These are phyloP conservation scores for Solanum rostratum DNA, from an alignment of 257 asterid genomes.

Conservation along the genomic window DNA sequence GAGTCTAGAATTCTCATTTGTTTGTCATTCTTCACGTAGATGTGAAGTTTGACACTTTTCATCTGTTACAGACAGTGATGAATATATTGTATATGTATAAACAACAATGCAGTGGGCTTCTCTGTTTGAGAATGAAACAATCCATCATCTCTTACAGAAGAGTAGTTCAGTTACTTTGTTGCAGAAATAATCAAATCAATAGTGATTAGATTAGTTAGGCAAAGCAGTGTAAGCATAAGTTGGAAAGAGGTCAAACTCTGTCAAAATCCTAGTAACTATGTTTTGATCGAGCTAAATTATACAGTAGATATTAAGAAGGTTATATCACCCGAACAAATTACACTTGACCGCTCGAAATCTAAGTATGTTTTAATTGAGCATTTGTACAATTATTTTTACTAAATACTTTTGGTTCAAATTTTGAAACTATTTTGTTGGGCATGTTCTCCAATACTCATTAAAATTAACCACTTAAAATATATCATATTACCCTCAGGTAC, in stretches of 20 bases:
- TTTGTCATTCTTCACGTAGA: constrained; percentile 33
- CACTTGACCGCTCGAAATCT: not conserved
- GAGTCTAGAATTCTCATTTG: not conserved
- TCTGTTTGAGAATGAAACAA: constrained; percentile 32
- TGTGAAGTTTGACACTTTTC: constrained; percentile 1
- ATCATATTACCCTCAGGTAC: not conserved
- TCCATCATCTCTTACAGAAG: constrained; percentile 31
- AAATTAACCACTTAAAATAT: not conserved
- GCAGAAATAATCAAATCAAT: not conserved
- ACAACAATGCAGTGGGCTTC: constrained; percentile 16
- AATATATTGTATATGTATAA: constrained; percentile 4
- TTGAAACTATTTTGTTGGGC: not conserved
- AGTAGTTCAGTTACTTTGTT: constrained; percentile 8
- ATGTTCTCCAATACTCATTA: rapidly evolving
- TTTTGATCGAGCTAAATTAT: not conserved
- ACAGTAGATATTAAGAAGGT: not conserved
- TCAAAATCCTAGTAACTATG: too few species aligned
- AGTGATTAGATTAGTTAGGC: too few species aligned
- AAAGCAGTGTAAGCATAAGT: too few species aligned
- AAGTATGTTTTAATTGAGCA: too few species aligned
- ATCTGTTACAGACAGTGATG: not conserved
- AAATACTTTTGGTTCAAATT: not conserved
- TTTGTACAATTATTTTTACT: not conserved
- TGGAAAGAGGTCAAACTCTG: too few species aligned
- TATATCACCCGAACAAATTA: not conserved